Base-by-base conservation (phyloP, 2,329 filamentous ascomycete species). In the Emmonsiellopsis sp. region DNA sequence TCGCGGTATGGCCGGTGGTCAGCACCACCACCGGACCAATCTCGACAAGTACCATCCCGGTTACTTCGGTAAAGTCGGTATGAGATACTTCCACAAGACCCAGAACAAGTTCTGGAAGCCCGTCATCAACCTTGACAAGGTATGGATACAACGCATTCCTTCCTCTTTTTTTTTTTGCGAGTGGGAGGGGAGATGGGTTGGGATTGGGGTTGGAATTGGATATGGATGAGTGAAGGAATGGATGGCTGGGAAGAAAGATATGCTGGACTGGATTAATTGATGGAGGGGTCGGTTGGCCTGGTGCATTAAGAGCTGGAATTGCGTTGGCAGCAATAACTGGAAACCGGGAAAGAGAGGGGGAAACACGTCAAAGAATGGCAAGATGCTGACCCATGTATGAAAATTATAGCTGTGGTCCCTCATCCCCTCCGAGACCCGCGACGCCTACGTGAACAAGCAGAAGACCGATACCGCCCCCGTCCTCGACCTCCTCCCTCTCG, bases 21-120 rank as follows among this genome's bases (percentile, higher is more conserved):
- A 96, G 81, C 93, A 98, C 82, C 93, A 98, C 81, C 89, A 94
- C 85, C 79, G 88, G 65, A 95, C 88, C 71, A 95, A 94, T 80
- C 79, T 90, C 69, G 86, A 88, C 76, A 91, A 92, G 79, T 90
- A 92, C 85, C 88, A 95, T 74, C 90, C 92, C 60, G 93, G 93
- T 89, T 97, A 97, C 88, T 97, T 96, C 78, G 89, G 89, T 79
- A 95, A 96, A 81, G 88, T 92, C 67, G 87, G 87, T 79, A 92
- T 92, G 87, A 82, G 88, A 71, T 86, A 92, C 80, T 96, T 95
- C 88, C 92, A 97, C 84, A 91, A 93, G 79, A 85, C 88, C 72
- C 82, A 85, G 71, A 92, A 92, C 82, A 87, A 94, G 73, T 90
- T 92, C 83, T 98, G 92, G 93, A 96, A 95, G 82, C 93, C 93